Base-by-base conservation (phyloP, 208 protist genomes). In the Acanthamoeba culbertsoni region DNA sequence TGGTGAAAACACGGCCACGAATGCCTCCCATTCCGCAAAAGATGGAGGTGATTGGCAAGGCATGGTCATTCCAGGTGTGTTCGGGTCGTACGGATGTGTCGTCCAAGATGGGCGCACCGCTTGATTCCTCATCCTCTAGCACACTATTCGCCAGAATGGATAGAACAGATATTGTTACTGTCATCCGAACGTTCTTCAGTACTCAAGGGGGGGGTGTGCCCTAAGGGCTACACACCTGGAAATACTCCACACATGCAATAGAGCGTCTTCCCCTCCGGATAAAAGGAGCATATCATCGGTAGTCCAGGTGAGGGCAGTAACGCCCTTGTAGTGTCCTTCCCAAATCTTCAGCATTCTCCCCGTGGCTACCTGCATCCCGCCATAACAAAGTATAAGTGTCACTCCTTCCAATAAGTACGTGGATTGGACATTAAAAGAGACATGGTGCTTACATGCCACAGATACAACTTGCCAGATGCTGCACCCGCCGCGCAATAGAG, bases 51-150 rank as follows among this genome's bases (percentile, higher is more conserved):
- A 92, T 92, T 31, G 86, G 86, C 23, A 92, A 37, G 5, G 86
- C 55, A 42, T 92, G 86, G 35, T 92, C 86, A 26, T 92, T 92
- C 86, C 86, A 92, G 8, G 86, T 92, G 62, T 92, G 86, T 35
- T 77, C 53, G n/a, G 86, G 86, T 28, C 86, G 55, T 0, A 77
- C 45, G 0, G 40, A 59, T 1, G 40, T 40, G 5, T 92, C 59
- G 28, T 92, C 59, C 23, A 28, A 55, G 86, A 28, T 53, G 8
- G 71, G 53, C 20, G 42, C 18, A 20, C 57, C 37, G 6, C 77
- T 88, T n/a, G 14, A 12, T 57, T 77, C 86, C 2, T 92, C 86
- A n/a, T 77, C 51, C 2, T 46, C 62, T 42, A 92, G 77, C 23
- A 92, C 8, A 43, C 86, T 92, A 46, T 2, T 62, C n/a, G 16